Evolutionary conservation across 495 filamentous ascomycete genomes (phyloP).

Genomic region (Polyplosphaeria fusca): DNA sequence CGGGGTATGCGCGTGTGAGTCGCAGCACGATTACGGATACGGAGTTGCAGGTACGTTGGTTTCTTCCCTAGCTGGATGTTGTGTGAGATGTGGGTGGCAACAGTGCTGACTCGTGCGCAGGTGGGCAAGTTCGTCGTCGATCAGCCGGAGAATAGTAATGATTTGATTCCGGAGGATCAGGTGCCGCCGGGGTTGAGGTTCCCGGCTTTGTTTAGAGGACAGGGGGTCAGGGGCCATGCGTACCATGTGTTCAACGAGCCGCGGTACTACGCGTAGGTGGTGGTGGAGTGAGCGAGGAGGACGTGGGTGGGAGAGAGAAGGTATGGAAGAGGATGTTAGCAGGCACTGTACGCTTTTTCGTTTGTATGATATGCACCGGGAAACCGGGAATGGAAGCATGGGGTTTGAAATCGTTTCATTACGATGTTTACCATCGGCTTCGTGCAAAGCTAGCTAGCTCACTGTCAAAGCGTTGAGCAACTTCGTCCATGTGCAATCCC

Average conservation of each 20-base stretch:
- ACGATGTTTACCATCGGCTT: too few species aligned
- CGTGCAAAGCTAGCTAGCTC: too few species aligned
- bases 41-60: conserved; percentile 82
- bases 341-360: too few species aligned
- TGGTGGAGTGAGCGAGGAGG: background rate
- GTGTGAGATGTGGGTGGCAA: background rate
- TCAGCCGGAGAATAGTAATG: conserved; percentile 58
- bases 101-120: conserved; percentile 41
- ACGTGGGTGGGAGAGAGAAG: background rate
- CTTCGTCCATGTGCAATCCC: too few species aligned
- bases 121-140: conserved; percentile 94
- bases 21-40: conserved; percentile 93
- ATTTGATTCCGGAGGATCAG: conserved; percentile 60
- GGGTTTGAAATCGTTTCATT: too few species aligned
- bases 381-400: too few species aligned
- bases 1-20: conserved; percentile 86
- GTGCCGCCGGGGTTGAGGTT: conserved; percentile 76
- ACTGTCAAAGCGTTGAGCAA: too few species aligned
- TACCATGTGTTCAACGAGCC: conserved; percentile 98
- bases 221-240: conserved; percentile 82
- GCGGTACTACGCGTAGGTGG: conserved; percentile 48
- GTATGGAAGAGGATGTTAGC: background rate
- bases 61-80: background rate
- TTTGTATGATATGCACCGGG: too few species aligned
- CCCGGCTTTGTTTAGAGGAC: conserved; percentile 79